A percentile compares a stretch with the other conserved stretches of the same genome.
These are phyloP conservation scores for Fusarium austroafricanum DNA, from an alignment of 2,329 filamentous ascomycete species.

Conservation along the genomic window DNA sequence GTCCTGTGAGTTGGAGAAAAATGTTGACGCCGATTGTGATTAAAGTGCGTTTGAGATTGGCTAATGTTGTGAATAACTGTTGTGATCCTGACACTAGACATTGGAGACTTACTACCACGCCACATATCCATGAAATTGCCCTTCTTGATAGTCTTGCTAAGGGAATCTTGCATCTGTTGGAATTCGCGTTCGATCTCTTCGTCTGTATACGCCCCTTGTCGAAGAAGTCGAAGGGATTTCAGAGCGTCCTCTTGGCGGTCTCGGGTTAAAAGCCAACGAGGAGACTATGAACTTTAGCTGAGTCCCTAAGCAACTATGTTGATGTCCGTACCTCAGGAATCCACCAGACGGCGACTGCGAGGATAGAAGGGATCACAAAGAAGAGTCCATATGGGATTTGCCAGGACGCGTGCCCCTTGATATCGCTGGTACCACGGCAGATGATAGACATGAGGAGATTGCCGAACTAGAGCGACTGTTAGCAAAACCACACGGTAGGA, in stretches of 20 bases:
- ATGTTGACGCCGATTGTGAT: constrained; percentile 46
- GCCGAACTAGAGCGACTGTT: constrained; percentile 18
- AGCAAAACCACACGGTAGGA: neutral
- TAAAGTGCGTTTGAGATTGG: constrained; percentile 41
- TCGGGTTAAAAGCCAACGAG: constrained; percentile 47
- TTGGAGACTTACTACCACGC: neutral
- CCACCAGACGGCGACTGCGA: constrained; percentile 25
- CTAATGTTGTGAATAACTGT: neutral
- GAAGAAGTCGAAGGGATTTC: constrained; percentile 41
- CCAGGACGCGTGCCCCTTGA: constrained; percentile 49
- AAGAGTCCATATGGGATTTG: constrained; percentile 51
- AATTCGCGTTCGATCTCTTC: constrained; percentile 37
- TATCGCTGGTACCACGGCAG: constrained; percentile 47
- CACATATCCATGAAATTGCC: constrained; percentile 3
- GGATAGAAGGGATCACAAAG: constrained; percentile 48
- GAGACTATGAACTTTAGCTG: constrained; percentile 41
- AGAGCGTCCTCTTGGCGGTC: constrained; percentile 47
- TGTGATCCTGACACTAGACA: neutral
- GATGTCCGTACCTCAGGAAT: neutral
- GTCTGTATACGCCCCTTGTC: constrained; percentile 39
- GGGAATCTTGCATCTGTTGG: constrained; percentile 26
- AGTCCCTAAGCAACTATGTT: constrained; percentile 26
- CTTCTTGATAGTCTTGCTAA: neutral
- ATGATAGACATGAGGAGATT: constrained; percentile 41
- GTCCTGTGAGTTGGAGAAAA: constrained; percentile 48